phyloP scores from a whole-genome alignment of 176 grass and related monocot species.

The Eleusine indica region DNA sequence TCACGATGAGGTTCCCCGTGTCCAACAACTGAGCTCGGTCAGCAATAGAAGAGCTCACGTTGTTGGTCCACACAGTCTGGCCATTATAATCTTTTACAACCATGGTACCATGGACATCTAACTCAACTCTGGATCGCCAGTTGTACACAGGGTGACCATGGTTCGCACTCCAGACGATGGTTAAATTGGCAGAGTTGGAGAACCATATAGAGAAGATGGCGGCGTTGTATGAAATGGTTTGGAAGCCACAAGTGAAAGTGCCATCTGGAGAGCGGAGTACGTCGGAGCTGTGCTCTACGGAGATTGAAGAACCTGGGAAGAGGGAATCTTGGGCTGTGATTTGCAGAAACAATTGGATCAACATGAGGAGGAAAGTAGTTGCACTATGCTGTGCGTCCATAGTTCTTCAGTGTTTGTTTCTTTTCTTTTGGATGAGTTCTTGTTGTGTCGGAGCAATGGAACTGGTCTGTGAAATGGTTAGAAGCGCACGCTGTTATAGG shows the following conservation, averaged over 20 bases:
- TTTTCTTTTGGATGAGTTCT: not conserved
- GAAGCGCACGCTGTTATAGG: not conserved
- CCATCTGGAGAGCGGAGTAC: constrained; percentile 12
- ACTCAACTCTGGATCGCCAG: constrained; percentile 21
- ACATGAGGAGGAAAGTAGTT: not conserved
- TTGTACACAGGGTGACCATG: constrained; percentile 22
- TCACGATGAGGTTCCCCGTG: constrained; percentile 13
- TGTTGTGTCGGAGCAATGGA: not conserved
- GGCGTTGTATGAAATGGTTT: not conserved
- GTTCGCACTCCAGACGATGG: constrained; percentile 5
- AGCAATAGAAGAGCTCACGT: not conserved
- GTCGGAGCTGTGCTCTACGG: constrained; percentile 9
- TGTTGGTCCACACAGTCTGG: constrained; percentile 33
- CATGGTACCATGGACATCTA: constrained; percentile 17
- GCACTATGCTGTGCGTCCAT: constrained; percentile 13
- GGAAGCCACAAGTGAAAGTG: constrained; percentile 23
- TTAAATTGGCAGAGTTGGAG: constrained; percentile 11
- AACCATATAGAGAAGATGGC: constrained; percentile 29
- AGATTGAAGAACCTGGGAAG: constrained; percentile 24
- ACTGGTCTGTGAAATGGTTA: not conserved
- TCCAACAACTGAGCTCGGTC: constrained; percentile 10
- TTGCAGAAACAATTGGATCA: constrained; percentile 4
- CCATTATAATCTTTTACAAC: constrained; percentile 32
- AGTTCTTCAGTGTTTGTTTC: not conserved
- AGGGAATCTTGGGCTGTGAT: constrained; percentile 28